phyloP scores from a whole-genome alignment of 1,139 yeast species.

The Debaryomyces subglobosus region DNA sequence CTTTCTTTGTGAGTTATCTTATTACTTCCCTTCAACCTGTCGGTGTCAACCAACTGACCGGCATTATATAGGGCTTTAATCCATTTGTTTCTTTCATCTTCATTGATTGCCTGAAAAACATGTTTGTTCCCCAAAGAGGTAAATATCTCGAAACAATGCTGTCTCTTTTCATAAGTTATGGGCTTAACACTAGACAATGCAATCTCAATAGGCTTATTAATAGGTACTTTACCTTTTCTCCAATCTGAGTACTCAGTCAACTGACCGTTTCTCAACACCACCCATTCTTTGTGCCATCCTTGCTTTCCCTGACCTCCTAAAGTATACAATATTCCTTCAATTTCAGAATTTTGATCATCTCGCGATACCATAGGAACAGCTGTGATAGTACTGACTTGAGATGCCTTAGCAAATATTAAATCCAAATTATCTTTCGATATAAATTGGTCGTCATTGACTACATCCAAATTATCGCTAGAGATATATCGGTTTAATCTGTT shows the following conservation, averaged over 20 bases:
- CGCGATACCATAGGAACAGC: conserved; percentile 5
- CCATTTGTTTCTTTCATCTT: conserved; percentile 73
- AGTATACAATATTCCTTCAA: conserved; percentile 64
- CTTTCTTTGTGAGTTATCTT: conserved; percentile 5
- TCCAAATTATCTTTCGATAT: conserved; percentile 38
- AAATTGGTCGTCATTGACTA: conserved; percentile 5
- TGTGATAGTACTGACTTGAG: conserved; percentile 6
- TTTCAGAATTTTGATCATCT: conserved; percentile 34
- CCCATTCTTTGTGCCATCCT: conserved; percentile 94
- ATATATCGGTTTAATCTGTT: conserved; percentile 29
- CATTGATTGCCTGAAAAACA: conserved; percentile 75
- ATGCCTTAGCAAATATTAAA: conserved; percentile 28
- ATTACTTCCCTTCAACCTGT: conserved; percentile 20
- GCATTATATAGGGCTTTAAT: conserved; percentile 58
- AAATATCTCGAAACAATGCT: conserved; percentile 72
- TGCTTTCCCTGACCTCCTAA: conserved; percentile 74
- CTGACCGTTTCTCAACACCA: conserved; percentile 67
- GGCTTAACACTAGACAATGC: conserved; percentile 71
- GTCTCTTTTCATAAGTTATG: conserved; percentile 50
- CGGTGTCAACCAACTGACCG: conserved; percentile 42
- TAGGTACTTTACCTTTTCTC: conserved; percentile 69
- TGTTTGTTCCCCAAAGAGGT: conserved; percentile 73
- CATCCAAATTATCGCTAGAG: background rate
- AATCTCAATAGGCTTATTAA: conserved; percentile 71
- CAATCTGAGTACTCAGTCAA: conserved; percentile 78